These are phyloP conservation scores for Ogataea salicorniae DNA, from an alignment of 805 yeast genomes.

Conservation along the genomic window DNA sequence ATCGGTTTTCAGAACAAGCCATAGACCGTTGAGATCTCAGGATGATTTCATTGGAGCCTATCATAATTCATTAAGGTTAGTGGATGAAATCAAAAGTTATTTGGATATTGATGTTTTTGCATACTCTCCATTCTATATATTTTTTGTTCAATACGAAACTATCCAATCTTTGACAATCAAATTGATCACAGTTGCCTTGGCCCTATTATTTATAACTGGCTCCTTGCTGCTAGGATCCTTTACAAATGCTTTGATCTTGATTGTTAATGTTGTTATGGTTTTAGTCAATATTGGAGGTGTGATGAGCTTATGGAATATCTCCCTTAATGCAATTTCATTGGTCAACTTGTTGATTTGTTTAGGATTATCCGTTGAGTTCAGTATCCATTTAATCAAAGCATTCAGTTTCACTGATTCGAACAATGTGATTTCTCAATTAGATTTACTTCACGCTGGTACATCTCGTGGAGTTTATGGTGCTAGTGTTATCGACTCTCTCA, in stretches of 20 bases:
- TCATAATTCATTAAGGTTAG: constrained; percentile 62
- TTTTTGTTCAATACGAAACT: constrained; percentile 80
- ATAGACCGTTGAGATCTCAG: constrained; percentile 75
- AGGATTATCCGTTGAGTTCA: constrained; percentile 91
- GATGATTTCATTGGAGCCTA: constrained; percentile 79
- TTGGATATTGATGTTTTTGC: constrained; percentile 61
- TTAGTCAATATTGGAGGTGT: constrained; percentile 73
- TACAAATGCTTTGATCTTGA: constrained; percentile 51
- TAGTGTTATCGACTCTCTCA: constrained; percentile 2
- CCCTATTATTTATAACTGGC: constrained; percentile 46
- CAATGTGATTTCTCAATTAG: too few relatives aligned
- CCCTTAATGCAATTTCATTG: constrained; percentile 82
- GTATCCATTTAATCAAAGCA: constrained; percentile 80
- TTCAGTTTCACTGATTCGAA: constrained; percentile 38
- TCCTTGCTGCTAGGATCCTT: constrained; percentile 62
- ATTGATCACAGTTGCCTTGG: constrained; percentile 48
- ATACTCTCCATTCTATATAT: constrained; percentile 88
- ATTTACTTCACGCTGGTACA: neutral
- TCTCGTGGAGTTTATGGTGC: neutral
- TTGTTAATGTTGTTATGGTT: constrained; percentile 56
- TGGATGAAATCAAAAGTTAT: constrained; percentile 45
- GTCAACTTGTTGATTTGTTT: constrained; percentile 90
- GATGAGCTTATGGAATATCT: constrained; percentile 68
- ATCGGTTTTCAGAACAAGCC: constrained; percentile 75
- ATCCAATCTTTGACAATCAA: constrained; percentile 55